phyloP scores from a whole-genome alignment of 2,329 filamentous ascomycete genomes.

The Rhynchosporium agropyri region DNA sequence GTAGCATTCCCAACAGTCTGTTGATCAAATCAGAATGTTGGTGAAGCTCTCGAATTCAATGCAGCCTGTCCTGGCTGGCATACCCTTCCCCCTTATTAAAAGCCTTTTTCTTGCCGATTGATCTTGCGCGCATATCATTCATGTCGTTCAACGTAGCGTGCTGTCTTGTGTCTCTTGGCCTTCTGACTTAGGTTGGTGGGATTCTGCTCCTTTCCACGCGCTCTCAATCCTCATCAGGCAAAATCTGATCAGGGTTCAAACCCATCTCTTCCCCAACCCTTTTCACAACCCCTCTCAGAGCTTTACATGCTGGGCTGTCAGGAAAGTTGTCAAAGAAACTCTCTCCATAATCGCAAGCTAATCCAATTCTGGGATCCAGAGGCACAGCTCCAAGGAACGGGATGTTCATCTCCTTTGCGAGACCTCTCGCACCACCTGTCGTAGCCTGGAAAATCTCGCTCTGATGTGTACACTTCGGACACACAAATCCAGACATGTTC shows the following conservation, averaged over 20 bases:
- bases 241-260: conserved; percentile 32
- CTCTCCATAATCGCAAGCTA: conserved; percentile 97
- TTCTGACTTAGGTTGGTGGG: no score
- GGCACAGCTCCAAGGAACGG: conserved; percentile 90
- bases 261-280: conserved; percentile 69
- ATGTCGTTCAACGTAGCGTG: no score
- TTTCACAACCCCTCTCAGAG: conserved; percentile 79
- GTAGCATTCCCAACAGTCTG: no score
- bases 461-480: conserved; percentile 82
- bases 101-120: no score
- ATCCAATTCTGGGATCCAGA: conserved; percentile 88
- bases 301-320: conserved; percentile 85
- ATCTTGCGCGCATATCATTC: no score
- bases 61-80: no score
- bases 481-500: conserved; percentile 98
- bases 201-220: neutral
- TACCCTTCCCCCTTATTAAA: no score
- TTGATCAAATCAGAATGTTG: no score
- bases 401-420: conserved; percentile 85
- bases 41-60: no score
- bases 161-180: no score
- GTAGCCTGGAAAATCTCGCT: conserved; percentile 88
- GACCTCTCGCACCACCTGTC: conserved; percentile 78
- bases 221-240: conserved; percentile 33
- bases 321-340: conserved; percentile 95